Evolutionary conservation across 495 filamentous ascomycete species (phyloP), one percentile per base, ranked within the genome.

Genomic region (Wilcoxina mikolae): DNA sequence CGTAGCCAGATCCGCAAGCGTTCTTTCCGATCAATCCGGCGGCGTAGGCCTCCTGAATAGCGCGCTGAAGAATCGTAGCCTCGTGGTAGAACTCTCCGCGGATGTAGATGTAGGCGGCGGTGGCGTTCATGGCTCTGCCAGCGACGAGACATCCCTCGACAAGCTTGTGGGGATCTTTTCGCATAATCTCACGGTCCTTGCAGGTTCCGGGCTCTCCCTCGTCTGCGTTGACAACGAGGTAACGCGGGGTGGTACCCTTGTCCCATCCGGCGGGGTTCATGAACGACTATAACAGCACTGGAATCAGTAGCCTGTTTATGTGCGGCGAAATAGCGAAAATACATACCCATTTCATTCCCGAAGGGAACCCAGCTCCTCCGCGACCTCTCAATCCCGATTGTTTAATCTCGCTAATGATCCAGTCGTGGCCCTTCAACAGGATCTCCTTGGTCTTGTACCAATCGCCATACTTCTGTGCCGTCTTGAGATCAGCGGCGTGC

Each of bases 261-360:
- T 96, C 88, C 93, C 91, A 98, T 69, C 86, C 93, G 72, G 95
- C 94, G 78, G 87, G 86, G 74, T 96, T 98, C 91, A 98, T 98
- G 76, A 98, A 98, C 47, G 87, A 95, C 89, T 95, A 62, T 24
- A 15, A 27, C 20, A 9, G 12, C 22, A 18, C 22, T n/a, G 5
- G 42, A 18, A 46, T 46, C 43, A 46, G 43, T 46, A 18, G 15
- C 10, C 43, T 46, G 43, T 11, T 18, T 11, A 39, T 12, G 20
- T 39, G 35, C 35, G 35, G 35, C 35, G 20, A 39, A 39, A n/a
- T 39, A 18, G 35, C 12, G 31, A 52, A 24, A 45, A 50, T 15
- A 66, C 73, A 68, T 77, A 95, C 90, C 83, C 93, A 98, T 89
- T 98, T 98, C 77, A 96, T 73, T 55, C 91, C 91, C 12, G 90